Evolutionary conservation across 1,284 basidiomycete species (phyloP), one percentile per base, ranked within the genome.

Genomic region (Moesziomyces antarcticus): DNA sequence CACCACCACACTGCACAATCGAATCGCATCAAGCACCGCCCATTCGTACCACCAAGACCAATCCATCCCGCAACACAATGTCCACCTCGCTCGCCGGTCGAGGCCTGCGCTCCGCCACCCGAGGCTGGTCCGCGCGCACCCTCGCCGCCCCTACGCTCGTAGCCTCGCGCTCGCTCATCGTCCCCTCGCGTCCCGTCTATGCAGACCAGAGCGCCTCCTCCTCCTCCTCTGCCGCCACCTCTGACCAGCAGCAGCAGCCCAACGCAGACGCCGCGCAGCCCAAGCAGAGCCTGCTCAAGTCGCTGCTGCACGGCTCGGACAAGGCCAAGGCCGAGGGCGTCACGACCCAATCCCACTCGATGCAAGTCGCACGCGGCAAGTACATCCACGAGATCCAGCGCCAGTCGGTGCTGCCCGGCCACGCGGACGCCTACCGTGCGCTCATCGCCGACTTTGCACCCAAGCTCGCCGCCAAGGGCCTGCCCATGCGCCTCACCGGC

Each of bases 311-410:
- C 40, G 80, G 80, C 21, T 79, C 79, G 8, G 72, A 75, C 7
- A 70, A 59, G 24, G 79, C 75, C 24, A 70, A 78, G 50, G 64
- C 62, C 20, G 73, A 76, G 50, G 75, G 71, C 41, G 47, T 71
- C 44, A 75, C 73, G 18, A 56, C 60, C 5, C 73, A 76, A 42
- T 64, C 59, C 3, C 69, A 71, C 49, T 76, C 75, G 30, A 65
- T 33, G 33, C 64, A 68, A 9, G 79, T 81, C 16, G 78, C 71
- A 1, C 60, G 79, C 20, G 78, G 78, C 37, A 80, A 79, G 47
- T 79, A 77, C 61, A 75, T 83, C 21, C 81, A 81, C 66, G 81
- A 83, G 57, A 81, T 83, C 35, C 74, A 76, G 49, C 73, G 79
- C 25, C 78, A 79, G 51, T 64, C 65, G 45, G 80, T 82, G 25